These are phyloP conservation scores for Orbilia brochopaga DNA, from an alignment of 2,329 filamentous ascomycete genomes.

Conservation along the genomic window DNA sequence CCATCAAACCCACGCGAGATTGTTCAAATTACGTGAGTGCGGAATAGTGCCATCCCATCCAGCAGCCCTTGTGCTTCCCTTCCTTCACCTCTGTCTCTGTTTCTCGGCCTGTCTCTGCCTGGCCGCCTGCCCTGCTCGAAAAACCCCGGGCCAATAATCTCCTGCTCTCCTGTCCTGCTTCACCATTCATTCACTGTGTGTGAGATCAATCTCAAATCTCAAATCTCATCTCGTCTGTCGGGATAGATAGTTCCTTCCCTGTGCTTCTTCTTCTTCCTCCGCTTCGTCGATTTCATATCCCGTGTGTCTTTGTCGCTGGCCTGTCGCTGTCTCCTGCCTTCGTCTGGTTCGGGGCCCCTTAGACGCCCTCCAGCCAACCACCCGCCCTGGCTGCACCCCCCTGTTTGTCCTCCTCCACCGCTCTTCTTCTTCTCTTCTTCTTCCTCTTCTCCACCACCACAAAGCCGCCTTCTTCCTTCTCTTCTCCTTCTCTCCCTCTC, in stretches of 20 bases:
- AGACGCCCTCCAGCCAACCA: slow-evolving; percentile 4
- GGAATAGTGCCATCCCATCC: neutral
- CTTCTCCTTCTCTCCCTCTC: slow-evolving; percentile 12
- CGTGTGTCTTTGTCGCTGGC: neutral
- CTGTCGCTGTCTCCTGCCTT: no score
- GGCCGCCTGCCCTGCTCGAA: neutral
- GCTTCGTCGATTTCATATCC: neutral
- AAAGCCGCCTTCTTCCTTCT: slow-evolving; percentile 15
- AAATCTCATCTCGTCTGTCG: neutral
- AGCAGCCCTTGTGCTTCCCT: neutral
- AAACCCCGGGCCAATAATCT: neutral
- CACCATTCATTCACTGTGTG: neutral
- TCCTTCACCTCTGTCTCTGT: neutral
- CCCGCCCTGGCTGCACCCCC: neutral
- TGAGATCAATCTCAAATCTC: no score
- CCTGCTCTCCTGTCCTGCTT: neutral
- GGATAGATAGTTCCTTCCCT: no score
- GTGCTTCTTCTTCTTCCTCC: neutral
- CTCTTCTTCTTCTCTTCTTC: slow-evolving; percentile 4
- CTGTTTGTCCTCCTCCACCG: slow-evolving; percentile 6
- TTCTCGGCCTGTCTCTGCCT: neutral
- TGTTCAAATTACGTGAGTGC: no score
- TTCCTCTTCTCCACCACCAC: slow-evolving; percentile 14
- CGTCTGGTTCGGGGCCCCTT: no score
- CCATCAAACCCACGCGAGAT: neutral